Percentiles rank a stretch among this genome's conserved stretches.
These are phyloP conservation scores for Tricholomella constricta DNA, from an alignment of 768 basidiomycete species.

Conservation along the genomic window DNA sequence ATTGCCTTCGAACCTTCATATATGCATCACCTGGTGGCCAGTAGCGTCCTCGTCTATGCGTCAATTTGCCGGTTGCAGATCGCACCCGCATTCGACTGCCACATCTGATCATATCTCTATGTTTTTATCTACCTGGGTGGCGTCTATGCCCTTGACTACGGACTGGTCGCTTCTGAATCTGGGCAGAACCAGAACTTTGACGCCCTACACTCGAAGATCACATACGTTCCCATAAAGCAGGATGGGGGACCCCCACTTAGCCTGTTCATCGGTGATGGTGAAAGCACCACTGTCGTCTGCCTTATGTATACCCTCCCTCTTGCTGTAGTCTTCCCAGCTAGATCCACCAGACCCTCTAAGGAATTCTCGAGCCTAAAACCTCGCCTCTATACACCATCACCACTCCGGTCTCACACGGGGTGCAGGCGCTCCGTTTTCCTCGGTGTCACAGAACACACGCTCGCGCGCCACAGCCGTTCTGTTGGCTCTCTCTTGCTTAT, in stretches of 20 bases:
- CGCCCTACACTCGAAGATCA: background rate
- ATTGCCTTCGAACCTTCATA: too few species aligned
- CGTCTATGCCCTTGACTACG: background rate
- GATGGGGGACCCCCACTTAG: background rate
- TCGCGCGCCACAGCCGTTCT: background rate
- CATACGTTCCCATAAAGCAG: background rate
- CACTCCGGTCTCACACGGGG: background rate
- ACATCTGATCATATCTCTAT: too few species aligned
- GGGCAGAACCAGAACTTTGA: background rate
- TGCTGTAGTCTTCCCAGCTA: background rate
- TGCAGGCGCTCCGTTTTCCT: background rate
- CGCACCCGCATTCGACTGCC: too few species aligned
- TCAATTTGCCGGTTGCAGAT: too few species aligned
- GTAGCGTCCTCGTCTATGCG: too few species aligned
- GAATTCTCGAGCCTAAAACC: too few species aligned
- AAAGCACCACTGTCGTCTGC: too few species aligned
- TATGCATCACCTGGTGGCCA: too few species aligned
- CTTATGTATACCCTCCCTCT: too few species aligned
- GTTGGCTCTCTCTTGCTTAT: background rate
- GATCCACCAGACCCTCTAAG: background rate
- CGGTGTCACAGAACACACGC: background rate
- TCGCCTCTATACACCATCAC: background rate
- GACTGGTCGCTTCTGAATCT: background rate
- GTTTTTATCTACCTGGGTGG: too few species aligned
- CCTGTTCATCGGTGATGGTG: background rate